phyloP scores from a whole-genome alignment of 2,329 filamentous ascomycete species.

The Davidsoniella neocaledoniae region DNA sequence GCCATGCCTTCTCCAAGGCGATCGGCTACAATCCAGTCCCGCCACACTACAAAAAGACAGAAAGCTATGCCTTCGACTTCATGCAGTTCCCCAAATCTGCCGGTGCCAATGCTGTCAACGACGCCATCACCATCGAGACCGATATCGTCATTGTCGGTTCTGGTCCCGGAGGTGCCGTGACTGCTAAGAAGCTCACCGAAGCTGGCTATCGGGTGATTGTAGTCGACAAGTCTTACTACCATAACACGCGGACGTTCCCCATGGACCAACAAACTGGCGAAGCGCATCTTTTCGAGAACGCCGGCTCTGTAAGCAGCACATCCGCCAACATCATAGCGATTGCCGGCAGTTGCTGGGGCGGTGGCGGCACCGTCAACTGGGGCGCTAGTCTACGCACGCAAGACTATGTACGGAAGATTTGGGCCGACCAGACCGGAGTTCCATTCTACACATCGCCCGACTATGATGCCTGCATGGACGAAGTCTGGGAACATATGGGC shows the following conservation, averaged over 20 bases:
- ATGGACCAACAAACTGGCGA: constrained; percentile 48
- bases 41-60: constrained; percentile 30
- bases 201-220: constrained; percentile 62
- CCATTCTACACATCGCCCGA: constrained; percentile 56
- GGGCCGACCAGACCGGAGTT: constrained; percentile 50
- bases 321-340: constrained; percentile 43
- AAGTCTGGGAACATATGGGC: constrained; percentile 65
- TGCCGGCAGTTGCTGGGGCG: constrained; percentile 62
- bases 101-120: constrained; percentile 27
- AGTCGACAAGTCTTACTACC: constrained; percentile 69
- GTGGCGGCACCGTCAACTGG: constrained; percentile 84
- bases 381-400: constrained; percentile 49
- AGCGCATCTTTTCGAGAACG: constrained; percentile 52
- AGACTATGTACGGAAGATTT: constrained; percentile 61
- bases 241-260: constrained; percentile 52
- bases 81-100: constrained; percentile 31
- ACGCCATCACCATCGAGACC: constrained; percentile 31
- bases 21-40: constrained; percentile 42
- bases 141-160: constrained; percentile 79
- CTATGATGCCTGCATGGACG: constrained; percentile 65
- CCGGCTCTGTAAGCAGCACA: constrained; percentile 38
- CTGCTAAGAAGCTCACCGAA: constrained; percentile 64
- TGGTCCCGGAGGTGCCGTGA: constrained; percentile 70
- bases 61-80: constrained; percentile 41
- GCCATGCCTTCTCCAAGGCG: constrained; percentile 35